Conservation (phyloP, 129 eudicot species). For the Flaveria sonorensis region DNA sequence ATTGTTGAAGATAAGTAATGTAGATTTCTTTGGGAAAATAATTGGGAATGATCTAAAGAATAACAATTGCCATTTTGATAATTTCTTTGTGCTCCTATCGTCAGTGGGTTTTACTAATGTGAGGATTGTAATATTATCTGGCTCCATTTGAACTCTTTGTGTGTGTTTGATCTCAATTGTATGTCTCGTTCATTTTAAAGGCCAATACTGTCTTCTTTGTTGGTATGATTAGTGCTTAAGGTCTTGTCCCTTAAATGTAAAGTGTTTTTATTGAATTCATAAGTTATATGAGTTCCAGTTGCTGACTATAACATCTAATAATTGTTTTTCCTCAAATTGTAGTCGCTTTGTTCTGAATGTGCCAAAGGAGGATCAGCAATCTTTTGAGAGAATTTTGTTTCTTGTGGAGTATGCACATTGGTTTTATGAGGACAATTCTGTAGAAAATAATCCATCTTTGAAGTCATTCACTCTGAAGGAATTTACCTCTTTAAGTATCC, state of each 20-base stretch:
- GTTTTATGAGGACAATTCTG: conserved; percentile 96
- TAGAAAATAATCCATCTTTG: conserved; percentile 90
- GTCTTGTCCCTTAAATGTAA: neutral
- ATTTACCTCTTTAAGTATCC: conserved; percentile 97
- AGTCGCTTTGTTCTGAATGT: conserved; percentile 97
- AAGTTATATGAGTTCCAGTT: conserved; percentile 10
- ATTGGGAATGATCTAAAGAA: neutral
- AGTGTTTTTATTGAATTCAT: neutral
- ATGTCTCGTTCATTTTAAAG: conserved; percentile 12
- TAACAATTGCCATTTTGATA: conserved; percentile 1
- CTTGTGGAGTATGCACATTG: conserved; percentile 99
- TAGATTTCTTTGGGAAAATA: neutral
- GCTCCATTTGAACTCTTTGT: neutral
- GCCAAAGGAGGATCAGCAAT: conserved; percentile 96
- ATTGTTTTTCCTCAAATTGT: conserved; percentile 29
- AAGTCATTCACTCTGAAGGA: conserved; percentile 93
- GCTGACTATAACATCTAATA: conserved; percentile 9
- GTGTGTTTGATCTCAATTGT: neutral
- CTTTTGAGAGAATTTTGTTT: conserved; percentile 95
- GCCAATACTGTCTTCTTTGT: neutral
- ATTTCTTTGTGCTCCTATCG: neutral
- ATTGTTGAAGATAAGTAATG: neutral
- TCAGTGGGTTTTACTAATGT: neutral
- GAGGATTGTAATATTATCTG: neutral
- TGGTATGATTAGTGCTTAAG: neutral